These are phyloP conservation scores for Pyracantha coccinea DNA, from an alignment of 331 rosid species.

Conservation along the genomic window DNA sequence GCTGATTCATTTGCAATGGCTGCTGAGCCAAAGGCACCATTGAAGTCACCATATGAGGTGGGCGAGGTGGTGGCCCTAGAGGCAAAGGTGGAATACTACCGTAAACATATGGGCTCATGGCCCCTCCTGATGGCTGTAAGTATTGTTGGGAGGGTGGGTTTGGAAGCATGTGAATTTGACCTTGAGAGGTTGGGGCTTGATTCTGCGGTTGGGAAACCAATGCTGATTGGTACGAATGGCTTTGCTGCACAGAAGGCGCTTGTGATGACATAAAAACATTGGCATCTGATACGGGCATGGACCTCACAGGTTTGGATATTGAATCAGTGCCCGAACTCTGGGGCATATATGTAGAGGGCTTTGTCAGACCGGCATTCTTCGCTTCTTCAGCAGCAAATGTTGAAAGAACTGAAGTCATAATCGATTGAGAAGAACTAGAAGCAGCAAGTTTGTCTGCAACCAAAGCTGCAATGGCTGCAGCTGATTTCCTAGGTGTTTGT, in stretches of 20 bases:
- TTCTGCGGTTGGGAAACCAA: conserved; percentile 49
- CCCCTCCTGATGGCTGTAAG: conserved; percentile 51
- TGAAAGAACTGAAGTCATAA: conserved; percentile 85
- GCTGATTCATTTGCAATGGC: conserved; percentile 42
- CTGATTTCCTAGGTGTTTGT: conserved; percentile 48
- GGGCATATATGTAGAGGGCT: conserved; percentile 17
- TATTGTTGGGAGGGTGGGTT: conserved; percentile 64
- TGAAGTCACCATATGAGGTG: conserved; percentile 46
- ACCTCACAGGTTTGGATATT: conserved; percentile 34
- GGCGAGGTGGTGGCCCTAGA: conserved; percentile 52
- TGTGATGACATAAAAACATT: conserved; percentile 48
- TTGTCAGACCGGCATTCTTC: conserved; percentile 49
- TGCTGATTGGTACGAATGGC: conserved; percentile 61
- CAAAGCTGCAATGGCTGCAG: conserved; percentile 87
- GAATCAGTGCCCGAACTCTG: conserved; percentile 25
- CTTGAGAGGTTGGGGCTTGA: conserved; percentile 50
- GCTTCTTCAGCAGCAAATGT: conserved; percentile 90
- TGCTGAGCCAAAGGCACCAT: conserved; percentile 54
- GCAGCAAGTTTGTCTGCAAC: conserved; percentile 95
- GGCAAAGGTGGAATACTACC: conserved; percentile 51
- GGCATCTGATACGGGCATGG: conserved; percentile 40
- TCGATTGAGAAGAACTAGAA: conserved; percentile 82
- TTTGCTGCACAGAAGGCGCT: conserved; percentile 36
- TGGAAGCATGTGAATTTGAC: conserved; percentile 54
- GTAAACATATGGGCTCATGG: conserved; percentile 54